Conservation (phyloP, 1,284 basidiomycete species). For the Pyrrhoderma lamaoense region DNA sequence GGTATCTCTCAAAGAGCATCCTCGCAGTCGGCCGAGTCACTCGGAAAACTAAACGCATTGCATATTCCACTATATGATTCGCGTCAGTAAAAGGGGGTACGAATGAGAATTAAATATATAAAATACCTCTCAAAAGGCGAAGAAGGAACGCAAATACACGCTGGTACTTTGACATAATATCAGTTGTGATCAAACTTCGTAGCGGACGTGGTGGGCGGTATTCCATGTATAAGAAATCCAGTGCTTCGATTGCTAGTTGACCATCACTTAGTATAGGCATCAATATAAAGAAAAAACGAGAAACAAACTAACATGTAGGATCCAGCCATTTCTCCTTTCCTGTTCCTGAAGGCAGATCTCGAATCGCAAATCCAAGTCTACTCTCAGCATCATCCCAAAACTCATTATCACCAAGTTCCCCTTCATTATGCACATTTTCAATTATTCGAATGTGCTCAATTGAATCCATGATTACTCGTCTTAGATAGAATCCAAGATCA, state of each 20-base stretch:
- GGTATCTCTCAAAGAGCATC: constrained; percentile 55
- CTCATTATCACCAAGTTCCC: constrained; percentile 21
- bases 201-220: constrained; percentile 75
- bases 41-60: constrained; percentile 58
- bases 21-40: constrained; percentile 39
- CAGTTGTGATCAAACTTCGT: constrained; percentile 58
- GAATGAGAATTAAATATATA: neutral
- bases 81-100: constrained; percentile 7
- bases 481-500: constrained; percentile 72
- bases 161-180: constrained; percentile 77
- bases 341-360: constrained; percentile 56
- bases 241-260: constrained; percentile 50
- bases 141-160: constrained; percentile 73
- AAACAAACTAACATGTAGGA: constrained; percentile 50
- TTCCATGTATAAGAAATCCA: constrained; percentile 83
- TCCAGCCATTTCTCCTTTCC: constrained; percentile 71
- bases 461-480: constrained; percentile 74
- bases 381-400: constrained; percentile 62
- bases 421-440: constrained; percentile 15
- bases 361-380: constrained; percentile 75
- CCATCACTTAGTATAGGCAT: too few species aligned
- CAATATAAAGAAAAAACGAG: constrained; percentile 5
- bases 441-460: constrained; percentile 33
- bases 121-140: constrained; percentile 64
- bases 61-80: constrained; percentile 55